These are phyloP conservation scores for Candida suzukii DNA, from an alignment of 805 yeast genomes.

Conservation along the genomic window DNA sequence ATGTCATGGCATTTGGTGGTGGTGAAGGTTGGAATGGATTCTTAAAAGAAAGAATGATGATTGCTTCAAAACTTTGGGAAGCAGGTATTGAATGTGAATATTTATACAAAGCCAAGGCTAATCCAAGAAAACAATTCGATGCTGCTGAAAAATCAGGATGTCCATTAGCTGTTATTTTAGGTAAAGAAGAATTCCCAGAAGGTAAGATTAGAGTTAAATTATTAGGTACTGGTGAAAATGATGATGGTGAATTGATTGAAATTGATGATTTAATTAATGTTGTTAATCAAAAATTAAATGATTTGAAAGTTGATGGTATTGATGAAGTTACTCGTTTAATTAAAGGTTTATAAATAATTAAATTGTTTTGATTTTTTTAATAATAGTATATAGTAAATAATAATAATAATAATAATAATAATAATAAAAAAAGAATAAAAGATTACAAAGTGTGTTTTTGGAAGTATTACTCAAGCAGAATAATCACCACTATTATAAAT, in stretches of 20 bases:
- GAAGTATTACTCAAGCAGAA: background rate
- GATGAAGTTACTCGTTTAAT: conserved; percentile 60
- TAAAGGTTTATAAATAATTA: conserved; percentile 36
- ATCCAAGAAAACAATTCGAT: conserved; percentile 93
- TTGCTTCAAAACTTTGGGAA: conserved; percentile 79
- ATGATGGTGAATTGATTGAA: conserved; percentile 76
- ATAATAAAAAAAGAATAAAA: background rate
- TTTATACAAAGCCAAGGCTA: conserved; percentile 87
- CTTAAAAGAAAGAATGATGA: conserved; percentile 82
- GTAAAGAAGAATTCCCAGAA: conserved; percentile 84
- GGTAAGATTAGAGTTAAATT: conserved; percentile 83
- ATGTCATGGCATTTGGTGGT: conserved; percentile 97
- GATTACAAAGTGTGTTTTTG: background rate
- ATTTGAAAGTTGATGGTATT: conserved; percentile 43
- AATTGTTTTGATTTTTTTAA: too few relatives aligned
- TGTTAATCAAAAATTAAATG: conserved; percentile 32
- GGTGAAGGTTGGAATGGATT: conserved; percentile 95
- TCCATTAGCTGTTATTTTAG: conserved; percentile 83
- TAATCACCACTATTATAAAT: conserved; percentile 55
- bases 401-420: background rate
- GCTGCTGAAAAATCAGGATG: conserved; percentile 96
- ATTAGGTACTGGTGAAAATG: conserved; percentile 81
- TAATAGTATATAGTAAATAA: background rate
- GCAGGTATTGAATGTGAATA: conserved; percentile 89
- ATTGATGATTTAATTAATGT: conserved; percentile 51